Percentiles rank a stretch among this genome's conserved stretches.
phyloP scores from a whole-genome alignment of 768 basidiomycete species.

The Phanerochaete carnosa region DNA sequence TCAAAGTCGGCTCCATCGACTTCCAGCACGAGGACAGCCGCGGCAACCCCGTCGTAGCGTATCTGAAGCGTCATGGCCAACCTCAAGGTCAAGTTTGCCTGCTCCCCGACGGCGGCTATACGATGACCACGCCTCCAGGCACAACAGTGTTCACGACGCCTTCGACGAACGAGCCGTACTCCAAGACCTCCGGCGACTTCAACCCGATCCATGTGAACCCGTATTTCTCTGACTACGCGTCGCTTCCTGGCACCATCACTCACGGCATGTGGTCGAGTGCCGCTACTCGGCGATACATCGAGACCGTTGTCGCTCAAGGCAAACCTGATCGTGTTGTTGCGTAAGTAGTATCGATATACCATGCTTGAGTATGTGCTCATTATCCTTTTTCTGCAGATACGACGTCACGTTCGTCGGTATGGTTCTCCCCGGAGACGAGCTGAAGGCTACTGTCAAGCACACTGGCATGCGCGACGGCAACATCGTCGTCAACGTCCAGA shows the following conservation, averaged over 20 bases:
- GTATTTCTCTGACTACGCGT: constrained; percentile 93
- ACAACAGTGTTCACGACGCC: constrained; percentile 77
- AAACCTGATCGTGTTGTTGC: constrained; percentile 86
- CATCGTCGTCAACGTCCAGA: constrained; percentile 87
- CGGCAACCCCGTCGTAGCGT: constrained; percentile 92
- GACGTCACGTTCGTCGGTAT: constrained; percentile 96
- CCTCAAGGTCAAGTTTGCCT: constrained; percentile 74
- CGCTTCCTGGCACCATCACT: constrained; percentile 93
- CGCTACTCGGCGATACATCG: constrained; percentile 88
- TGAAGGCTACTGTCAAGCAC: constrained; percentile 85
- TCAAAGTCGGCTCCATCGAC: constrained; percentile 86
- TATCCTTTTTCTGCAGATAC: constrained; percentile 50
- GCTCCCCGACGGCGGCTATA: constrained; percentile 84
- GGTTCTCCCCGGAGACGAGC: constrained; percentile 88
- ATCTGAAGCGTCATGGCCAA: constrained; percentile 87
- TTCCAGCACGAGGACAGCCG: constrained; percentile 84
- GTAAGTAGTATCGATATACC: constrained; percentile 43
- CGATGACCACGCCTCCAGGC: constrained; percentile 60
- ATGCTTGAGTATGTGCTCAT: constrained; percentile 3
- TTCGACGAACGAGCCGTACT: constrained; percentile 93
- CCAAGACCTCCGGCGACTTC: constrained; percentile 94
- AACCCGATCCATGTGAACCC: constrained; percentile 99
- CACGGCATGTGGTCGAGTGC: constrained; percentile 98
- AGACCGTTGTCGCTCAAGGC: constrained; percentile 91
- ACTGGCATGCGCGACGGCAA: constrained; percentile 90